Evolutionary conservation across 2,329 filamentous ascomycete genomes (phyloP).

Genomic region (Trichoderma sp.): DNA sequence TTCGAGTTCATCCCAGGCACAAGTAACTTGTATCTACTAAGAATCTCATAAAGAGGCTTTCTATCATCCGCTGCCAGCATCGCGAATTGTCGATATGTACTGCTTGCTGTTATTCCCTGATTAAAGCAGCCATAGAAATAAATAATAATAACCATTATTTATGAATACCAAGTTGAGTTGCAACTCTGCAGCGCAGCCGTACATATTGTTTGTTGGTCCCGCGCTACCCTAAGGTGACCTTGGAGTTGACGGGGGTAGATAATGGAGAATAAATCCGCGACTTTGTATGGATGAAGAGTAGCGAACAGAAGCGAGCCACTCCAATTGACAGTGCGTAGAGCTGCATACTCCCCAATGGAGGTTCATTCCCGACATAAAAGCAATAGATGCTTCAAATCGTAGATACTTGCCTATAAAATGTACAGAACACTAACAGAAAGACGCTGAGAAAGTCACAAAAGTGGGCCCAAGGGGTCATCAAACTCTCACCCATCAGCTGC

Average conservation of each 20-base stretch:
- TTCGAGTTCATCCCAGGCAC: background rate
- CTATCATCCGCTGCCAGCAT: background rate
- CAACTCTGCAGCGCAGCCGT: background rate
- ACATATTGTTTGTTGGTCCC: background rate
- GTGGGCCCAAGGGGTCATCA: constrained; percentile 10
- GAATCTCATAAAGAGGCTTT: background rate
- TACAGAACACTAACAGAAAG: background rate
- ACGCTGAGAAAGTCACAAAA: constrained; percentile 1
- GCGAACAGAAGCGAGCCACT: background rate
- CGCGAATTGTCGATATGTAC: background rate
- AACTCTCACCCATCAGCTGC: background rate
- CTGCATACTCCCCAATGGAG: background rate
- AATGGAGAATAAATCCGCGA: background rate
- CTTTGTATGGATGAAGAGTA: background rate
- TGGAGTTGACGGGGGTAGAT: background rate
- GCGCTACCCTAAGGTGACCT: constrained; percentile 2
- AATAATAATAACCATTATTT: too few species aligned
- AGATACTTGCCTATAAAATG: background rate
- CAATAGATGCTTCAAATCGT: background rate
- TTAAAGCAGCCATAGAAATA: background rate
- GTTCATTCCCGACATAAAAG: background rate
- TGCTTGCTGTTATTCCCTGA: background rate
- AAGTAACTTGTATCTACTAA: background rate
- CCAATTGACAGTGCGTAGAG: background rate
- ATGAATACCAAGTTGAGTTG: background rate